phyloP scores from a whole-genome alignment of 495 filamentous ascomycete species.

The Penicillium paradoxum region DNA sequence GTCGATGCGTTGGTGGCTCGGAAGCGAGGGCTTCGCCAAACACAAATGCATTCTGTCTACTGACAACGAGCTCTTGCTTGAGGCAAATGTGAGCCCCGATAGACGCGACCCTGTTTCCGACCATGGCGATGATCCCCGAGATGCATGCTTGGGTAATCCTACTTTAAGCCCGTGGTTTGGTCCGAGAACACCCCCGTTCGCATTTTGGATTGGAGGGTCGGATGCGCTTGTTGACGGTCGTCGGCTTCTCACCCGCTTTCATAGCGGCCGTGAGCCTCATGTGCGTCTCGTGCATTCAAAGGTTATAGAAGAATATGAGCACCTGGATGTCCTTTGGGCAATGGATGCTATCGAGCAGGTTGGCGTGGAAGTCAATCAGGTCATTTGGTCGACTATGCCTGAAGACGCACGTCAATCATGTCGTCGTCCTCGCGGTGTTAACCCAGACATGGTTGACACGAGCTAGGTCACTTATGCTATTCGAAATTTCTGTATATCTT shows the following conservation, averaged over 20 bases:
- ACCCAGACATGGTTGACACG: neutral
- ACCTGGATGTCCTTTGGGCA: conserved; percentile 94
- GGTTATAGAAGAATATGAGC: conserved; percentile 86
- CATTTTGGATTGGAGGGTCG: conserved; percentile 79
- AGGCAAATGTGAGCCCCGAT: conserved; percentile 51
- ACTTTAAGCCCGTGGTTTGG: conserved; percentile 74
- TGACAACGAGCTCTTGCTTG: conserved; percentile 60
- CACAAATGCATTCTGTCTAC: conserved; percentile 89
- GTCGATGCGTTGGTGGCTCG: conserved; percentile 95
- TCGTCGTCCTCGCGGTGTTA: conserved; percentile 53
- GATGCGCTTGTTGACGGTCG: conserved; percentile 83
- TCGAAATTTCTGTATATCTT: neutral
- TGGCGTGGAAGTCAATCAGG: conserved; percentile 72
- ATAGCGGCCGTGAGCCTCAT: conserved; percentile 74
- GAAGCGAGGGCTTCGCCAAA: conserved; percentile 81
- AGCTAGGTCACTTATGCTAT: neutral
- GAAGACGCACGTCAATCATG: conserved; percentile 52
- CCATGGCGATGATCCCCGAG: conserved; percentile 16
- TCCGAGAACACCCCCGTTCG: conserved; percentile 72
- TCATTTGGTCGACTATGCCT: conserved; percentile 71
- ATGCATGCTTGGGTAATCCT: conserved; percentile 23
- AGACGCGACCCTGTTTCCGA: conserved; percentile 4
- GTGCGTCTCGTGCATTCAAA: conserved; percentile 76
- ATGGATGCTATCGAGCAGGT: conserved; percentile 85
- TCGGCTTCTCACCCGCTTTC: conserved; percentile 67